These are phyloP conservation scores for Hericium erinaceus DNA, from an alignment of 768 basidiomycete species.

Conservation along the genomic window DNA sequence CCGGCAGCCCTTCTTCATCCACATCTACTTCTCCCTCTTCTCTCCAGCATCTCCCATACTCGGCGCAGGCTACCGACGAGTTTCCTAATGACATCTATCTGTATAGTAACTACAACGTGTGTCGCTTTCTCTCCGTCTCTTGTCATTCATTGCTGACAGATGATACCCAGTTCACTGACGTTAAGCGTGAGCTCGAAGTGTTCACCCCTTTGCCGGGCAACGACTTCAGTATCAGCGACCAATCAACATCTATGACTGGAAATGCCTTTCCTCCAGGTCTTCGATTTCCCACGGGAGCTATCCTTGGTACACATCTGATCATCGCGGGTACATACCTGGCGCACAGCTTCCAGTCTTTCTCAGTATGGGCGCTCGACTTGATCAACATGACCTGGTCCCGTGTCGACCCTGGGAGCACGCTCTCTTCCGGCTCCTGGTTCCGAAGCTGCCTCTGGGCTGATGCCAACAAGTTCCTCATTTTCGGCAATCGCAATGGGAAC, in stretches of 20 bases:
- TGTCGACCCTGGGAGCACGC: constrained; percentile 80
- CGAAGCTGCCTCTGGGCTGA: constrained; percentile 83
- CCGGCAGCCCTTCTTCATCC: constrained; percentile 24
- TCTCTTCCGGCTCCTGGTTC: constrained; percentile 91
- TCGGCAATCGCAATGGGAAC: constrained; percentile 83
- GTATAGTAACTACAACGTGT: constrained; percentile 93
- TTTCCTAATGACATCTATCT: constrained; percentile 81
- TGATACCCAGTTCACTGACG: constrained; percentile 71
- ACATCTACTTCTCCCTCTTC: constrained; percentile 51
- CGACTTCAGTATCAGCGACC: constrained; percentile 72
- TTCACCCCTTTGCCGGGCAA: constrained; percentile 72
- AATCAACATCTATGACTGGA: constrained; percentile 74
- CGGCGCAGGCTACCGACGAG: constrained; percentile 59
- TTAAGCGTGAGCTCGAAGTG: constrained; percentile 90
- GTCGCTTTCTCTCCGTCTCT: constrained; percentile 18
- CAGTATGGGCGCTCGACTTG: constrained; percentile 92
- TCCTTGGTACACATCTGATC: constrained; percentile 85
- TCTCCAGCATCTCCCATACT: constrained; percentile 68
- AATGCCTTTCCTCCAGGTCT: constrained; percentile 85
- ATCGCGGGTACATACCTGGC: constrained; percentile 95
- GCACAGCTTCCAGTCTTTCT: constrained; percentile 88
- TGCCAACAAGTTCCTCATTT: constrained; percentile 78
- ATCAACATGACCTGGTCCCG: constrained; percentile 76
- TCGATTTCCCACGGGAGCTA: constrained; percentile 91
- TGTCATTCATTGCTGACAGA: constrained; percentile 3